phyloP scores from a whole-genome alignment of 116 monocot species.

The Trichopus zeylanicus region DNA sequence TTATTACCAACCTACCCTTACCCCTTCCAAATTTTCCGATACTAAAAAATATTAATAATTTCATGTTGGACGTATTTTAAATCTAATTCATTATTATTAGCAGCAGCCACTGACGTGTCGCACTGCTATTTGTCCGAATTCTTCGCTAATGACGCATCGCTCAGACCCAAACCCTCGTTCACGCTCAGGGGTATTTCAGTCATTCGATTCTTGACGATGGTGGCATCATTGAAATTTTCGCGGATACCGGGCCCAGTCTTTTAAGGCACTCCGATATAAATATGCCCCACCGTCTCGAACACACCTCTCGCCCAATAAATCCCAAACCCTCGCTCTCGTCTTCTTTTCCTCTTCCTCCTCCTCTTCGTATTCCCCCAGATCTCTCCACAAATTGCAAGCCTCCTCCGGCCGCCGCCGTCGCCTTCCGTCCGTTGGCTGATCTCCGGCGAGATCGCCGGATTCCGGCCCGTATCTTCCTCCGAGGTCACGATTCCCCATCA shows the following conservation, averaged over 20 bases:
- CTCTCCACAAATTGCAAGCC: background rate
- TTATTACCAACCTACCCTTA: too few relatives aligned
- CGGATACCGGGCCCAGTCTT: background rate
- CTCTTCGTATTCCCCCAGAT: background rate
- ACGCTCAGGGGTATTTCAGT: background rate
- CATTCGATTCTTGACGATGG: background rate
- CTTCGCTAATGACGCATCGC: too few relatives aligned
- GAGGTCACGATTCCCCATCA: background rate
- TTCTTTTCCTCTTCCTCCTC: background rate
- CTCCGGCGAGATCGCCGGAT: background rate
- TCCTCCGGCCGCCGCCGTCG: background rate
- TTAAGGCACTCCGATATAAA: background rate
- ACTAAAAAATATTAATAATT: too few relatives aligned
- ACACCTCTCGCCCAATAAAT: background rate
- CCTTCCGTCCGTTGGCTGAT: background rate
- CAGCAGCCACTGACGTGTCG: too few relatives aligned
- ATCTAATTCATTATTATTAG: too few relatives aligned
- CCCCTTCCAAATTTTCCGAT: too few relatives aligned
- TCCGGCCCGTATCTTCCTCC: background rate
- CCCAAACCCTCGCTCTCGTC: background rate
- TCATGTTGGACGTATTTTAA: too few relatives aligned
- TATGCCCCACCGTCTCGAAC: background rate
- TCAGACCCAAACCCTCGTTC: too few relatives aligned
- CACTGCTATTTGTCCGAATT: too few relatives aligned
- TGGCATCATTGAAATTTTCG: background rate